Evolutionary conservation across 1,284 basidiomycete species (phyloP).

Genomic region (Leccinum glutinopallens): DNA sequence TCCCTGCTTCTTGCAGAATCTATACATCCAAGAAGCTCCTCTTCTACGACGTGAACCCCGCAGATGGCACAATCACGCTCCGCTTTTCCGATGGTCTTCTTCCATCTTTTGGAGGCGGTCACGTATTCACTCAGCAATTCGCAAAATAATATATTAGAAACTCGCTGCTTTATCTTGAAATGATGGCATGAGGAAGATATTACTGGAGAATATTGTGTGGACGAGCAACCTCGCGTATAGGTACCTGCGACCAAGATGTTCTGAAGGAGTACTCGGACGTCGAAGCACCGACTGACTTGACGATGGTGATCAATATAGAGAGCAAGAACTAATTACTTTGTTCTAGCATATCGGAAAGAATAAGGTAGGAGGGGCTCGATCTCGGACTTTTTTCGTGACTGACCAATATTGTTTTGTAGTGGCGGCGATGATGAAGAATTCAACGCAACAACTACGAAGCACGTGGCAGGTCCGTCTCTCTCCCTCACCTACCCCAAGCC

Average conservation of each 20-base stretch:
- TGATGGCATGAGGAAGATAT: constrained; percentile 6
- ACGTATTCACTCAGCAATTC: constrained; percentile 28
- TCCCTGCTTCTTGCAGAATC: constrained; percentile 33
- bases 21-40: constrained; percentile 36
- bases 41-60: constrained; percentile 25
- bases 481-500: too few species aligned
- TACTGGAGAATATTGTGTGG: constrained; percentile 25
- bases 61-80: constrained; percentile 21
- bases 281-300: constrained; percentile 35
- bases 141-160: constrained; percentile 23
- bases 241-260: constrained; percentile 18
- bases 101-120: constrained; percentile 37
- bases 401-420: too few species aligned
- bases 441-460: too few species aligned
- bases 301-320: constrained; percentile 35
- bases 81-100: constrained; percentile 37
- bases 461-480: too few species aligned
- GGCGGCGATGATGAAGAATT: too few species aligned
- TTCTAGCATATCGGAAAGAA: constrained; percentile 47
- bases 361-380: constrained; percentile 18
- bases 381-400: too few species aligned
- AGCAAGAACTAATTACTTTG: constrained; percentile 1
- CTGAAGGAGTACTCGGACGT: constrained; percentile 35
- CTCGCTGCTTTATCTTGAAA: constrained; percentile 15
- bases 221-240: constrained; percentile 27